Base-by-base conservation (phyloP, 306 rosid genomes). In the Begonia fuchsioides region DNA sequence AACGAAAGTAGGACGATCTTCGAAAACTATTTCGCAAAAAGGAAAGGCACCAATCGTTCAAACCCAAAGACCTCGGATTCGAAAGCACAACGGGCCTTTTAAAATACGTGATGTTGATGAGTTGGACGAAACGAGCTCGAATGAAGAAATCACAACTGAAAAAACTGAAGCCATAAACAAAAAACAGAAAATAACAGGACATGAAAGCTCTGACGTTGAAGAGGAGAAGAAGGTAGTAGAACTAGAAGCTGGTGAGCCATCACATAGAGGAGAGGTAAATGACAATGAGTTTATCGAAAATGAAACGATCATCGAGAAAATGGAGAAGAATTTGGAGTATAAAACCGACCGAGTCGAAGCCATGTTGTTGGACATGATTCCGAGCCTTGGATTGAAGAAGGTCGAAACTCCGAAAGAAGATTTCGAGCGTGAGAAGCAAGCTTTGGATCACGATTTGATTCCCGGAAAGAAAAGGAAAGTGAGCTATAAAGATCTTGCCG, bases 351-450 rank as follows among this genome's bases (percentile, higher is more conserved):
- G 93, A 1, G 64, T 88, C 61, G 75, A 84, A 49, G 88, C 97
- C 1, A 84, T 90, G 95, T 52, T 84, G 64, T 70, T 90, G 59
- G 78, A 71, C 70, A 69, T 81, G 86, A 78, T 84, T 79, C 95
- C 97, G 32, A 65, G 74, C 66, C 87, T 84, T 44, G 73, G 71
- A 41, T 52, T 35, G 51, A 62, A 56, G 65, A 71, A 68, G 60
- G 64, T 26, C 39, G 72, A 64, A 47, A 52, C 69, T 26, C 41
- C 7, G 14, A 13, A 16, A 20, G 32, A 20, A 20, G 32, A 20
- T 20, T 20, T 20, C 19, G 16, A 58, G 17, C 38, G 50, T 45
- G 76, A 68, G 50, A 72, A 74, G 62, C 70, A 48, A 55, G 72
- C 74, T 8, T 60, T 40, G 32, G 54, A 48, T 13, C 43, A 55